phyloP scores from a whole-genome alignment of 139 green algal species.

The Parachlorella kessleri region DNA sequence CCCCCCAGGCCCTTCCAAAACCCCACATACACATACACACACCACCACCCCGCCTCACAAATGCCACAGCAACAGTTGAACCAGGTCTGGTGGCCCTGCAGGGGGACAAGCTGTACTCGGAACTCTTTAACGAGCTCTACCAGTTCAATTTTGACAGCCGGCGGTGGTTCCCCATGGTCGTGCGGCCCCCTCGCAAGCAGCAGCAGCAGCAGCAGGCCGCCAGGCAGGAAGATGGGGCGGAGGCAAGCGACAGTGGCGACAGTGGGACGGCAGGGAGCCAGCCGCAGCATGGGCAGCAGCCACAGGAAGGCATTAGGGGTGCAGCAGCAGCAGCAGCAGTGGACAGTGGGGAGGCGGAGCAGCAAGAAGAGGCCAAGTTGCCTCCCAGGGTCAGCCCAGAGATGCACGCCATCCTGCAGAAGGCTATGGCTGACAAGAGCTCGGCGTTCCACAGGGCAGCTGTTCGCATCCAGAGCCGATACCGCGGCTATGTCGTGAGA shows the following conservation, averaged over 20 bases:
- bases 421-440: constrained; percentile 44
- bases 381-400: constrained; percentile 12
- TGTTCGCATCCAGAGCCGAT: constrained; percentile 81
- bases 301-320: neutral
- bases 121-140: constrained; percentile 92
- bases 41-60: neutral
- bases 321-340: neutral
- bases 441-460: constrained; percentile 64
- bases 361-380: constrained; percentile 5
- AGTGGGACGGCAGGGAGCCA: neutral
- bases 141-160: constrained; percentile 73
- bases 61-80: too few relatives aligned
- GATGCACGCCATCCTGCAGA: constrained; percentile 33
- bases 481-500: constrained; percentile 83
- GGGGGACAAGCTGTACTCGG: constrained; percentile 69
- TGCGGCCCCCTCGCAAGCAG: constrained; percentile 47
- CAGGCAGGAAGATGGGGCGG: constrained; percentile 13
- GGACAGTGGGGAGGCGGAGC: constrained; percentile 21
- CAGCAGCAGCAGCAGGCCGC: too few relatives aligned
- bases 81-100: constrained; percentile 18
- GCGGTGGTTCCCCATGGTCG: constrained; percentile 73
- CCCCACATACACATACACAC: neutral
- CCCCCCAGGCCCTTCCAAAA: too few relatives aligned
- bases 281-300: too few relatives aligned
- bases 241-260: constrained; percentile 11